Evolutionary conservation across 2,329 filamentous ascomycete species (phyloP).

Genomic region (Fusarium decemcellulare): DNA sequence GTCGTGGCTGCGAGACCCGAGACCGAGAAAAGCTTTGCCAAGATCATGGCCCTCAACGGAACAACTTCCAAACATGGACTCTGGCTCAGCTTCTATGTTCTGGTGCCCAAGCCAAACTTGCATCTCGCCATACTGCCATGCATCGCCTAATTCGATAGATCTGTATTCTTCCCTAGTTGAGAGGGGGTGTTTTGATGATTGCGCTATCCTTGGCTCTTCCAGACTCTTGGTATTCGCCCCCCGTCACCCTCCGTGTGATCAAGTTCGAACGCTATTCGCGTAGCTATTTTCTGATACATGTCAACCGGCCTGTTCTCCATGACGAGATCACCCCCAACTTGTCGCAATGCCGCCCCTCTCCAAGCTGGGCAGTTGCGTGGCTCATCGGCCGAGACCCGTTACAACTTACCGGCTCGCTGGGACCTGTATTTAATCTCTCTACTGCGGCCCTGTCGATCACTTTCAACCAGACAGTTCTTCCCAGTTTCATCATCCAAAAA

Average conservation of each 20-base stretch:
- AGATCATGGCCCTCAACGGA: not conserved
- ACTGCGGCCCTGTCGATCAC: conserved; percentile 1
- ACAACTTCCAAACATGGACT: not conserved
- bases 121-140: conserved; percentile 4
- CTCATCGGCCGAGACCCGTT: conserved; percentile 14
- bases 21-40: not conserved
- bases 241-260: not conserved
- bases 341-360: not conserved
- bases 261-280: not conserved
- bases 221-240: not conserved
- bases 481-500: not conserved
- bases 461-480: not conserved
- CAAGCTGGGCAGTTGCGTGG: not conserved
- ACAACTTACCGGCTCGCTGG: not conserved
- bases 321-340: conserved; percentile 2
- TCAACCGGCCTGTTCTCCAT: not conserved
- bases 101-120: not conserved
- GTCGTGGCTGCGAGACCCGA: not conserved
- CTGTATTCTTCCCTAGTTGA: not conserved
- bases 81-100: not conserved
- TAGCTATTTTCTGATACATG: not conserved
- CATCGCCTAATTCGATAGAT: not conserved
- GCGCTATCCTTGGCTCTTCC: conserved; percentile 5
- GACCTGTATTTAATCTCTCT: conserved; percentile 6
- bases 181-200: not conserved